phyloP scores from a whole-genome alignment of 202 grass and related monocot species.

The Eragrostis tef region DNA sequence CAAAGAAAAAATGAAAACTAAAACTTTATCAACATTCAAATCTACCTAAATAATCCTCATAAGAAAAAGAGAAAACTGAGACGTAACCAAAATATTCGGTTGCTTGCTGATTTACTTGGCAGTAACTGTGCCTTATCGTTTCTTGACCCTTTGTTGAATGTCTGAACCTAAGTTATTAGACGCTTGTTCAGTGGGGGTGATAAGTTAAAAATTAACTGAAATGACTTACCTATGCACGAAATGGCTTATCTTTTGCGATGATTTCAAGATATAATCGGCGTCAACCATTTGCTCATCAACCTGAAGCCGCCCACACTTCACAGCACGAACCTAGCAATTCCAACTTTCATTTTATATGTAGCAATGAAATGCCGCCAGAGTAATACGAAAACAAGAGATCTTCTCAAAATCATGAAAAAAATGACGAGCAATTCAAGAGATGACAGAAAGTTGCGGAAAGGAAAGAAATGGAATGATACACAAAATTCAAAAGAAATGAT shows the following conservation, averaged over 20 bases:
- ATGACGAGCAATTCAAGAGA: not conserved
- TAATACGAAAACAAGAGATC: not conserved
- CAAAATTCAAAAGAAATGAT: not conserved
- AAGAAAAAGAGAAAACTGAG: not conserved
- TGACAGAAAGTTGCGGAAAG: not conserved
- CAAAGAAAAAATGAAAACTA: not conserved
- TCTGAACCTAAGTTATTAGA: not conserved
- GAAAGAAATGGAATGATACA: slow-evolving; percentile 9
- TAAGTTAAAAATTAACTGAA: slow-evolving; percentile 27
- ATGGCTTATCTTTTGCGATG: slow-evolving; percentile 93
- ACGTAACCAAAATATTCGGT: slow-evolving; percentile 17
- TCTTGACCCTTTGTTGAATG: not conserved
- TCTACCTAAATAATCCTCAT: not conserved
- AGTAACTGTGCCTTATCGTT: not conserved
- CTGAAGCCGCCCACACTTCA: slow-evolving; percentile 82
- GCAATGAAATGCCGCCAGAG: not conserved
- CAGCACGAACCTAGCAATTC: slow-evolving; percentile 67
- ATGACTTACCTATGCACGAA: slow-evolving; percentile 82
- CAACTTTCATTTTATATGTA: slow-evolving; percentile 43
- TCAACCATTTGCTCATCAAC: slow-evolving; percentile 83
- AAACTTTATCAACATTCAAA: not conserved
- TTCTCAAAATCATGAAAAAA: not conserved
- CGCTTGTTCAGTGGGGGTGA: not conserved
- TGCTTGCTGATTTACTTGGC: not conserved
- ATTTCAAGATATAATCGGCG: slow-evolving; percentile 63